Evolutionary conservation across 371 early-diverging fungal genomes (phyloP).

Genomic region (Mortierella sp.): DNA sequence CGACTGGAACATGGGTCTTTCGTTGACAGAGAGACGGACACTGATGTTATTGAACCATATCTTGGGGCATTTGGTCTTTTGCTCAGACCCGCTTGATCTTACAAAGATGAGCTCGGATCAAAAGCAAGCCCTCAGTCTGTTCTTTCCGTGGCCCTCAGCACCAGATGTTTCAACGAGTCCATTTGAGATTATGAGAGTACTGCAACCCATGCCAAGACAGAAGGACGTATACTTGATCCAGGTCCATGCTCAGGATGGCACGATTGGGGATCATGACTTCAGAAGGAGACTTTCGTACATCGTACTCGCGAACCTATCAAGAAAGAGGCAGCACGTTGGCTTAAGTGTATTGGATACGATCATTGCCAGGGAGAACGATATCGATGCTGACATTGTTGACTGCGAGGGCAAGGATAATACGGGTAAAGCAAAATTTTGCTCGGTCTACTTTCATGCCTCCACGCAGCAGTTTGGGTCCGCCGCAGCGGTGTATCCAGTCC

Average conservation of each 20-base stretch:
- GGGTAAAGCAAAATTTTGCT: not conserved
- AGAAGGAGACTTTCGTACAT: conserved; percentile 45
- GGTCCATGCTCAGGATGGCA: conserved; percentile 38
- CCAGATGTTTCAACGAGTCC: conserved; percentile 55
- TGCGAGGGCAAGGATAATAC: not conserved
- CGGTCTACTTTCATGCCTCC: conserved; percentile 28
- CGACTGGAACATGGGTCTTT: conserved; percentile 61
- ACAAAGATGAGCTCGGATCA: conserved; percentile 14
- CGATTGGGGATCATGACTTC: not conserved
- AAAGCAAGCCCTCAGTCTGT: conserved; percentile 4
- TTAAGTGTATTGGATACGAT: conserved; percentile 37
- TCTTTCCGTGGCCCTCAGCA: conserved; percentile 36
- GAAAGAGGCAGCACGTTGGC: conserved; percentile 57
- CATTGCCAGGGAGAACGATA: conserved; percentile 12
- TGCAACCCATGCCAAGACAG: conserved; percentile 57
- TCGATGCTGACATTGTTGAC: not conserved
- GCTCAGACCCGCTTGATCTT: conserved; percentile 56
- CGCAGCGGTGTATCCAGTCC: conserved; percentile 23
- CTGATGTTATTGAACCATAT: conserved; percentile 68
- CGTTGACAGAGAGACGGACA: conserved; percentile 59
- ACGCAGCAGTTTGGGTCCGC: conserved; percentile 39
- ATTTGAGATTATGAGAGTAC: conserved; percentile 59
- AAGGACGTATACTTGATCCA: conserved; percentile 60
- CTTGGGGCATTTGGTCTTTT: conserved; percentile 69
- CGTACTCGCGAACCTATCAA: conserved; percentile 60